Evolutionary conservation across 257 asterid species (phyloP), one percentile per base, ranked within the genome.

Genomic region (Forsythia viridissima): DNA sequence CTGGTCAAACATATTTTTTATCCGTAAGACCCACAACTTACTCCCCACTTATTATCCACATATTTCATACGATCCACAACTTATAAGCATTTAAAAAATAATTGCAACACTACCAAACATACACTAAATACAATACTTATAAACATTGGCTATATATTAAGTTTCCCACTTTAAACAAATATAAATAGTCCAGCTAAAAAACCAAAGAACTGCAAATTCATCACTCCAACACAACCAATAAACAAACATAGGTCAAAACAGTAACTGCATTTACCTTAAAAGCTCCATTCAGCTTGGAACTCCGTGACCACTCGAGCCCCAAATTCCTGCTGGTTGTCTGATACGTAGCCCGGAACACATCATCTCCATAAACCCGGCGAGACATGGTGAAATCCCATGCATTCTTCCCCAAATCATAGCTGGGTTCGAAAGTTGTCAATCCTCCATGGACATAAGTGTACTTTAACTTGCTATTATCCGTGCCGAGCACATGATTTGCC

Each of bases 261-360:
- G 73, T 5, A n/a, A 70, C 13, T 39, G 59, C 39, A 55, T 70
- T 59, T 92, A 94, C 99, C 99, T 95, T 95, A 73, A 95, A 89
- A 1, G 97, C 85, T 8, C 99, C 99, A 72, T 86, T 86, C 71
- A 77, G 44, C 84, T 89, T 92, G 10, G 97, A 90, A 79, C 81
- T 90, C 84, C 97, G 85, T 1, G 91, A 83, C 99, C 99, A 95
- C 86, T 93, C 97, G 15, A 95, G 89, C 82, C 94, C 97, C 91
- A 95, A 85, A 79, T 90, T 86, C 87, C 84, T 92, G 81, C 83
- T 87, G 30, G 93, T 83, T 1, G 97, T 86, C 87, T 93, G 97
- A 83, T 93, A 95, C 16, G 96, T 88, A 81, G 93, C 98, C 90
- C 74, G 88, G 70, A 95, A 71, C 73, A 91, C 84, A 76, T 91